These are phyloP conservation scores for Metschnikowia borealis DNA, from an alignment of 805 yeast species.

Conservation along the genomic window DNA sequence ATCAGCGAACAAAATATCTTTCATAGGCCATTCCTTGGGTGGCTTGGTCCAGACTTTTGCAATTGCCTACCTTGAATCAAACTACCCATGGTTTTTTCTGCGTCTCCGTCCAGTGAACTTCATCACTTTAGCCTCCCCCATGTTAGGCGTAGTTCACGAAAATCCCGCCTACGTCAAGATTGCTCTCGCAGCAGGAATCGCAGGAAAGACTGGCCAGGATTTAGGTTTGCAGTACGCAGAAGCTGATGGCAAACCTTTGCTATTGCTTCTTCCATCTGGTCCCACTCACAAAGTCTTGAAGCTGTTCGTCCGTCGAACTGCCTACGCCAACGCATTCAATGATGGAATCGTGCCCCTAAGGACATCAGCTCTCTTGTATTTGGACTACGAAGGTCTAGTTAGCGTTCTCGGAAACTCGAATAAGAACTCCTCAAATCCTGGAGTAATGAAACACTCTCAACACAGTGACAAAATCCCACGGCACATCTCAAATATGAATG, in stretches of 20 bases:
- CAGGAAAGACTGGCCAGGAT: slow-evolving; percentile 93
- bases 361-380: slow-evolving; percentile 77
- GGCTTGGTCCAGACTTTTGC: slow-evolving; percentile 92
- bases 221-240: slow-evolving; percentile 57
- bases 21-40: slow-evolving; percentile 90
- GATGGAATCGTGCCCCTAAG: slow-evolving; percentile 96
- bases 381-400: slow-evolving; percentile 73
- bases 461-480: slow-evolving; percentile 1
- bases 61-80: slow-evolving; percentile 67
- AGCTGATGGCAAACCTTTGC: slow-evolving; percentile 53
- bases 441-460: not conserved
- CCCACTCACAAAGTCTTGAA: slow-evolving; percentile 65
- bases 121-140: slow-evolving; percentile 81
- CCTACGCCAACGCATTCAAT: slow-evolving; percentile 84
- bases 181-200: slow-evolving; percentile 80
- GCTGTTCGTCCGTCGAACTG: slow-evolving; percentile 64
- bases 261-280: slow-evolving; percentile 71
- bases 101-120: slow-evolving; percentile 70
- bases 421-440: not conserved
- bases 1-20: slow-evolving; percentile 63
- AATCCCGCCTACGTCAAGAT: slow-evolving; percentile 81
- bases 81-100: slow-evolving; percentile 67
- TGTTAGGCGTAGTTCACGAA: slow-evolving; percentile 83
- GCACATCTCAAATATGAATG: not conserved
- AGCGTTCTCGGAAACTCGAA: slow-evolving; percentile 5